Percentiles rank a stretch among this genome's conserved stretches.
phyloP scores from a whole-genome alignment of 2,329 filamentous ascomycete genomes.

The Fusarium avenaceum region DNA sequence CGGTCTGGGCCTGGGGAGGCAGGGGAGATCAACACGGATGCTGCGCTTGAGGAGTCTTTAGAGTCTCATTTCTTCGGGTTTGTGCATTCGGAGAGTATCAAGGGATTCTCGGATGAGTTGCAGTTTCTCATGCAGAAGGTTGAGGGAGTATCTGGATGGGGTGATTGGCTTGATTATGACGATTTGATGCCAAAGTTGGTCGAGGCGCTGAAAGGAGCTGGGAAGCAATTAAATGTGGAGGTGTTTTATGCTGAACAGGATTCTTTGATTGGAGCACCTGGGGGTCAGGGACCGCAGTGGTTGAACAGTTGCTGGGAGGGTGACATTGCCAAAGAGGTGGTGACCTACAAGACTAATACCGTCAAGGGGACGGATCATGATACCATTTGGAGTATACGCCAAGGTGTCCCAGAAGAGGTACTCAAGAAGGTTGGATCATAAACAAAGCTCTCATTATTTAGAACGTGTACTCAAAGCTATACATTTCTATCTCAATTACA shows the following conservation, averaged over 20 bases:
- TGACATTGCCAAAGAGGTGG: neutral
- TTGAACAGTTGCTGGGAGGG: slow-evolving; percentile 17
- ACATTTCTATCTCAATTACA: neutral
- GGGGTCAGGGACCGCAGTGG: slow-evolving; percentile 8
- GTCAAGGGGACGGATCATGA: slow-evolving; percentile 14
- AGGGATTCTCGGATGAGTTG: slow-evolving; percentile 18
- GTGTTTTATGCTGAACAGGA: slow-evolving; percentile 31
- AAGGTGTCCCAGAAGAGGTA: slow-evolving; percentile 8
- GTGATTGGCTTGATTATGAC: slow-evolving; percentile 29
- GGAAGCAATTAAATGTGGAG: slow-evolving; percentile 8
- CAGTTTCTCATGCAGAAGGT: slow-evolving; percentile 34
- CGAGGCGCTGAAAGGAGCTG: neutral
- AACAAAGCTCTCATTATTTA: rapidly evolving
- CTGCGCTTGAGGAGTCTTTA: slow-evolving; percentile 11
- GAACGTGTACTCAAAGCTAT: no score
- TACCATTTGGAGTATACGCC: slow-evolving; percentile 19
- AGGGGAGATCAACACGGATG: neutral
- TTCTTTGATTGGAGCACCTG: slow-evolving; percentile 18
- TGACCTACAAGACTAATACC: slow-evolving; percentile 2
- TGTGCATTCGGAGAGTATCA: slow-evolving; percentile 10
- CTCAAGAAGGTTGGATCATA: neutral
- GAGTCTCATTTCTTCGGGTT: slow-evolving; percentile 9
- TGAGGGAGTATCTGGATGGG: slow-evolving; percentile 3
- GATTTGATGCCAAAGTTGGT: slow-evolving; percentile 15
- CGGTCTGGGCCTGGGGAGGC: neutral